Base-by-base conservation (phyloP, 495 filamentous ascomycete species). In the Schizothecium vesticola region DNA sequence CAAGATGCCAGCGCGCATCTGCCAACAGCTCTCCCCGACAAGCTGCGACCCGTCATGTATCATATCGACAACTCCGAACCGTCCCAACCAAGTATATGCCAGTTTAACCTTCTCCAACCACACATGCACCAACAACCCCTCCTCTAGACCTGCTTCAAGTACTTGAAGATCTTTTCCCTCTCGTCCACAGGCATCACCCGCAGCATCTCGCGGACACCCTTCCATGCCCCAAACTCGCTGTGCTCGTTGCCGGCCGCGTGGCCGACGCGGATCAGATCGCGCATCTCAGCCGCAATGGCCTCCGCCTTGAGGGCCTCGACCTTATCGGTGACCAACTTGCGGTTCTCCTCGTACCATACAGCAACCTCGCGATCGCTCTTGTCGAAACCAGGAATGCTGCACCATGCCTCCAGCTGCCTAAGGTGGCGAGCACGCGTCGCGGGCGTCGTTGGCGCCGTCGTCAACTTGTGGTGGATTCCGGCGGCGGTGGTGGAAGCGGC, bases 311-410 rank as follows among this genome's bases (percentile, higher is more conserved):
- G 79, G 19, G 81, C 75, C 72, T 97, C 93, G 57, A 98, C 83
- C 86, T 93, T 95, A 61, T 83, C 80, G 68, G 89, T 82, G 16
- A 98, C 87, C 6, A 82, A 77, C 82, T 94, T 92, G 74, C 91
- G 86, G 79, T 98, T 96, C 82, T 97, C 91, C 85, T 99, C 95
- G 76, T 97, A 98, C 96, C 96, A 99, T 67, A 85, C 81, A n/a
- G 93, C 91, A 43, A 98, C 95, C 71, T 89, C 89, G 61, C 85
- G 86, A 77, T 99, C 95, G 63, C 91, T 86, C 55, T 82, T 82
- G 33, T 91, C 86, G 77, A 97, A 92, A 68, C 89, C 81, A 21
- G 88, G 71, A 59, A 96, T 80, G 36, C 85, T 89, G 51, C 86
- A 90, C 93, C 93, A 97, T 26, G 92, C 87, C 76, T 86, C 84